A percentile compares a stretch with the other conserved stretches of the same genome.
Evolutionary conservation across 441 rosid genomes (phyloP).

Genomic region (Arabidopsis hybrid): DNA sequence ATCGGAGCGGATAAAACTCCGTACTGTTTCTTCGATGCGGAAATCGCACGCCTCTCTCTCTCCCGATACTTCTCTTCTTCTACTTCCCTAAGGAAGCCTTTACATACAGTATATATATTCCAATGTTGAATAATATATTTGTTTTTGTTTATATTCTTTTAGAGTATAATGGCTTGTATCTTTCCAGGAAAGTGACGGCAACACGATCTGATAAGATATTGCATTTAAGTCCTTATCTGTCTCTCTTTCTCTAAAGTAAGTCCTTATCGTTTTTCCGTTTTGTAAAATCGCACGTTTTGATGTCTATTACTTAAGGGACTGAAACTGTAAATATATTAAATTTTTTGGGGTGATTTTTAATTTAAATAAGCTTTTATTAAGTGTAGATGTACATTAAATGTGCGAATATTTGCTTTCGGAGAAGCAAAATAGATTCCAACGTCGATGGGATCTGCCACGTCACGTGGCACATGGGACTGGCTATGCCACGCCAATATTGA

Average conservation of each 20-base stretch:
- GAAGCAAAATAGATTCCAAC: conserved; percentile 27
- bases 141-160: conserved; percentile 20
- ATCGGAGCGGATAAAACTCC: conserved; percentile 38
- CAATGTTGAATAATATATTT: background rate
- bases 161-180: conserved; percentile 34
- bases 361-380: background rate
- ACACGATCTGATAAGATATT: conserved; percentile 35
- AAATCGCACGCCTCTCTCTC: conserved; percentile 36
- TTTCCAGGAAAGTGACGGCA: conserved; percentile 41
- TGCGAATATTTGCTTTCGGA: conserved; percentile 11
- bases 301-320: background rate
- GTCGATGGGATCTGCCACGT: conserved; percentile 44
- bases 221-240: conserved; percentile 1
- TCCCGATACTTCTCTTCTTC: conserved; percentile 33
- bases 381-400: background rate
- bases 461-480: conserved; percentile 28
- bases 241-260: no score
- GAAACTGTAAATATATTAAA: background rate
- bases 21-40: conserved; percentile 41
- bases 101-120: conserved; percentile 21
- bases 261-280: background rate
- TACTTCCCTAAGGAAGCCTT: background rate
- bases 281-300: background rate
- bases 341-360: background rate
- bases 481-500: conserved; percentile 29